These are phyloP conservation scores for Calonectria leucothoes DNA, from an alignment of 2,329 filamentous ascomycete species.

Conservation along the genomic window DNA sequence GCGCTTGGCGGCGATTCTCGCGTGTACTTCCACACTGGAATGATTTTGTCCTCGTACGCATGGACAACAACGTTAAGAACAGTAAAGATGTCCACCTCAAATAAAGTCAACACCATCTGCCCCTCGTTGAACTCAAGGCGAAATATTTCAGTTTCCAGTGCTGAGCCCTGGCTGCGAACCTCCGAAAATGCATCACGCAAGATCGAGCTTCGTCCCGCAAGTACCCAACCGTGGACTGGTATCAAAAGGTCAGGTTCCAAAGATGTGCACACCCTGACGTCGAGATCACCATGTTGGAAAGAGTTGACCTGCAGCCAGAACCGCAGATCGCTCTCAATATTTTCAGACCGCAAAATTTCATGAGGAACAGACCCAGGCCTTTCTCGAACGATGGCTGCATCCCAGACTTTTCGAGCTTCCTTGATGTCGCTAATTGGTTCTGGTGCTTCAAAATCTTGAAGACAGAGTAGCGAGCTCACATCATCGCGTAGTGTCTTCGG, in stretches of 20 bases:
- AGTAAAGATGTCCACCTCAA: constrained; percentile 79
- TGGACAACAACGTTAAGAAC: constrained; percentile 85
- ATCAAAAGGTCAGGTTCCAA: constrained; percentile 76
- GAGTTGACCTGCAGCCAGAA: constrained; percentile 58
- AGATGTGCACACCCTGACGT: constrained; percentile 64
- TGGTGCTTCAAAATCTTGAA: constrained; percentile 67
- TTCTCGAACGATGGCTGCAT: constrained; percentile 50
- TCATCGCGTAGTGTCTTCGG: constrained; percentile 80
- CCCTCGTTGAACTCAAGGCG: constrained; percentile 54
- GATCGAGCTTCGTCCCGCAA: constrained; percentile 78
- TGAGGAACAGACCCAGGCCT: constrained; percentile 63
- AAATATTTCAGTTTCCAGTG: constrained; percentile 43
- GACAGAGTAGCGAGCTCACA: constrained; percentile 75
- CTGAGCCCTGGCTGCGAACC: constrained; percentile 55
- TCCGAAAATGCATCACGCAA: constrained; percentile 72
- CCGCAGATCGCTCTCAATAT: constrained; percentile 73
- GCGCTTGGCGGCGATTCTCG: constrained; percentile 73
- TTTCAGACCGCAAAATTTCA: constrained; percentile 69
- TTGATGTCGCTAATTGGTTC: constrained; percentile 47
- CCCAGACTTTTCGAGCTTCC: constrained; percentile 55
- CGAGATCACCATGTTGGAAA: constrained; percentile 54
- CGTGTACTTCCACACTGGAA: constrained; percentile 90
- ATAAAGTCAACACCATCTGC: constrained; percentile 71
- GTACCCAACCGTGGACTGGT: constrained; percentile 85
- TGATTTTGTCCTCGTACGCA: constrained; percentile 80